Conservation (phyloP, 1,284 basidiomycete genomes). For the Earliella scabrosa region DNA sequence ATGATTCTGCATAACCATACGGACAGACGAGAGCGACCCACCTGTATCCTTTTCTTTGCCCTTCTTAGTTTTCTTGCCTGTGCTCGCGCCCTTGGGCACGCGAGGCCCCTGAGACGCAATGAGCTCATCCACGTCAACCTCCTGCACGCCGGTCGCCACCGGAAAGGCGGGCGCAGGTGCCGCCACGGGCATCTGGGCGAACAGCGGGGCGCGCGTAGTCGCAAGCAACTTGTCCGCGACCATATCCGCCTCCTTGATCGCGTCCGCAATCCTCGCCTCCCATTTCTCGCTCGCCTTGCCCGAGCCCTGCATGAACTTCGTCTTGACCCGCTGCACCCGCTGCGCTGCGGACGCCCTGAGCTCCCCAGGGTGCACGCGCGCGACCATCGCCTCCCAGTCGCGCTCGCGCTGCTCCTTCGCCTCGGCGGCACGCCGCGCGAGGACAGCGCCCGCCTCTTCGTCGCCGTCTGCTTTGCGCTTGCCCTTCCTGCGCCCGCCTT, state of each 20-base stretch:
- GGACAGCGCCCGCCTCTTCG: constrained; percentile 48
- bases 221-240: constrained; percentile 47
- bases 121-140: constrained; percentile 57
- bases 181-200: constrained; percentile 24
- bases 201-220: constrained; percentile 25
- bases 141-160: constrained; percentile 46
- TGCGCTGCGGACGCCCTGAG: constrained; percentile 50
- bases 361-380: constrained; percentile 54
- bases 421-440: constrained; percentile 62
- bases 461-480: constrained; percentile 59
- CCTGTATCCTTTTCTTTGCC: constrained; percentile 39
- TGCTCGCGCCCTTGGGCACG: constrained; percentile 30
- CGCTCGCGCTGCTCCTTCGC: constrained; percentile 58
- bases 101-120: constrained; percentile 62
- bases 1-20: not conserved
- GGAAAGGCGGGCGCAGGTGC: constrained; percentile 35
- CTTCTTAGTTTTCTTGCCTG: constrained; percentile 41
- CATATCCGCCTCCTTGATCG: constrained; percentile 58
- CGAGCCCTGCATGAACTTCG: constrained; percentile 58
- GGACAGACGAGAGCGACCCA: not conserved
- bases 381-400: constrained; percentile 66
- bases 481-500: too few species aligned
- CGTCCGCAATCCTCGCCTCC: constrained; percentile 60
- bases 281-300: constrained; percentile 56
- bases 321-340: constrained; percentile 56